phyloP scores from a whole-genome alignment of 2,329 filamentous ascomycete species.

The Chalara sp. region DNA sequence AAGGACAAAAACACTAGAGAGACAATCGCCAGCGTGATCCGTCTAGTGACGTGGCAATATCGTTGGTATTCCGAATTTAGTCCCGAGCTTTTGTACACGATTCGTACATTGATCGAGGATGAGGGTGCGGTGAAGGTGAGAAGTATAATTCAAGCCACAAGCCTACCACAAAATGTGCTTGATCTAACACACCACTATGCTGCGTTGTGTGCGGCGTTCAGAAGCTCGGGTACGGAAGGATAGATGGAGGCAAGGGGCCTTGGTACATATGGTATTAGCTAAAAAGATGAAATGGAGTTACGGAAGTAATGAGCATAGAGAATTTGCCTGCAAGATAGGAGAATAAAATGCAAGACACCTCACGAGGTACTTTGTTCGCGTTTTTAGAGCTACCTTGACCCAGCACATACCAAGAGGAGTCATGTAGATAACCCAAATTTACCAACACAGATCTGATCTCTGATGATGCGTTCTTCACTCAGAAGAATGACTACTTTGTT shows the following conservation, averaged over 20 bases:
- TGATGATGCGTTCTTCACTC: too few species aligned
- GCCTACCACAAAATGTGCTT: constrained; percentile 83
- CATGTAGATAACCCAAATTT: too few species aligned
- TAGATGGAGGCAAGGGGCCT: constrained; percentile 1
- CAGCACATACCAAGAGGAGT: too few species aligned
- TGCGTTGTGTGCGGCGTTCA: constrained; percentile 86
- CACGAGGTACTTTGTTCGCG: too few species aligned
- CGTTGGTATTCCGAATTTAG: constrained; percentile 99
- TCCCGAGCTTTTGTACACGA: constrained; percentile 77
- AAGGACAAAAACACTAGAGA: constrained; percentile 72
- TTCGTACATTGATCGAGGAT: constrained; percentile 91
- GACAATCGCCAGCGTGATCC: constrained; percentile 77
- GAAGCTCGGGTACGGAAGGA: constrained; percentile 65
- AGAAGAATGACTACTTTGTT: too few species aligned
- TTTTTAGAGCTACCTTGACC: too few species aligned
- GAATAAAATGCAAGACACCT: too few species aligned
- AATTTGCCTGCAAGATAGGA: too few species aligned
- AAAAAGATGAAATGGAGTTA: too few species aligned
- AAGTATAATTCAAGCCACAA: constrained; percentile 95
- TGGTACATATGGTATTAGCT: too few species aligned
- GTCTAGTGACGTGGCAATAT: constrained; percentile 96
- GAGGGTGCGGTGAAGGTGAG: constrained; percentile 96
- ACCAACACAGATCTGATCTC: too few species aligned
- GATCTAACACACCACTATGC: constrained; percentile 96
- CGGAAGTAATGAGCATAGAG: too few species aligned